Evolutionary conservation across 495 filamentous ascomycete species (phyloP), one percentile per base, ranked within the genome.

Genomic region (Friedmanniomyces simplex): DNA sequence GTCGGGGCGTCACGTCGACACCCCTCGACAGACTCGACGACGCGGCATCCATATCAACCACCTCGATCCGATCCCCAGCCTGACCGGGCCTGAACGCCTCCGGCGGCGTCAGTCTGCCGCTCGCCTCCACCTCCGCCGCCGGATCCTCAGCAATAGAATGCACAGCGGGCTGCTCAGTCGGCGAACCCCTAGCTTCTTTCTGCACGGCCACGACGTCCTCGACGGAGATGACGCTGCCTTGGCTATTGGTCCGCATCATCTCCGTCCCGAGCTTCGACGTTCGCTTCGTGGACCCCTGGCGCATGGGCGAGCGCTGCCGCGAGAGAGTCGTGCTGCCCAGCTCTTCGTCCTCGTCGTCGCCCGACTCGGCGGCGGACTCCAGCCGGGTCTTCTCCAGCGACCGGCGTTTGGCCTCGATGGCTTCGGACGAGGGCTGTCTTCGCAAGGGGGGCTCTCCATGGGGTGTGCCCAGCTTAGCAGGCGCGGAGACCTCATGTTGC

Each of bases 271-370:
- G 78, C 67, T 95, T 95, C 1, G 88, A 94, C 28, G 60, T 60
- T 77, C 84, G 30, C 57, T 67, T 67, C n/a, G 41, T 28, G 14
- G 34, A n/a, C 34, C 34, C 37, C 18, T 43, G 39, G 6, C 65
- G 67, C 41, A 76, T 74, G 6, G 85, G 84, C 58, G 79, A 84
- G 59, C 77, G 78, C 14, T 79, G 71, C 22, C 82, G 78, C n/a
- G 26, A 8, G 25, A 32, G 7, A 0, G 7, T 32, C 7, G 77
- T 72, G 54, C 79, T 74, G 10, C 87, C 88, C 12, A 94, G 79
- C 64, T 94, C 90, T n/a, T 95, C 90, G 52, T 96, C 90, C 70
- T 96, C 90, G 63, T 95, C 90, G 63, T 95, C 90, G 64, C 94
- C 90, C 0, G 88, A 89, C 26, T 87, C 94, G 63, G 93, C 89